Evolutionary conservation across 129 eudicot genomes (phyloP).

Genomic region (Chrysanthemum makinoi): DNA sequence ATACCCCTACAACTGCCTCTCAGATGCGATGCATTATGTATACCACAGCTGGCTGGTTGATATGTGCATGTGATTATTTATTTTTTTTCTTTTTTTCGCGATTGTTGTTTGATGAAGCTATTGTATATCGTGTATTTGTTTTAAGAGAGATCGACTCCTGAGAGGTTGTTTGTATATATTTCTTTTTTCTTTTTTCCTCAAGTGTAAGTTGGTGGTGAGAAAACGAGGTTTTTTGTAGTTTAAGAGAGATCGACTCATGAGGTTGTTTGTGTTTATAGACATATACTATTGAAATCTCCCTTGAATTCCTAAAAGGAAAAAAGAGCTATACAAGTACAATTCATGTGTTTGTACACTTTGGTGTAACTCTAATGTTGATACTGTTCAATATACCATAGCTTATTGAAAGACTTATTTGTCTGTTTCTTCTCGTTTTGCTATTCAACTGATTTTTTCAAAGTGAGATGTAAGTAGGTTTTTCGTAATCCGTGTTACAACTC

Average conservation of each 20-base stretch:
- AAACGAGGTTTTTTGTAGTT: slow-evolving; percentile 38
- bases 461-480: no score
- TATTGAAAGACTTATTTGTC: no score
- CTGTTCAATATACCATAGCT: no score
- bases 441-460: no score
- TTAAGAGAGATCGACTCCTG: no score
- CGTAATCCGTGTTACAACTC: no score
- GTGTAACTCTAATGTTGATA: no score
- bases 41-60: slow-evolving; percentile 91
- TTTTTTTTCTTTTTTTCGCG: not conserved
- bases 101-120: slow-evolving; percentile 12
- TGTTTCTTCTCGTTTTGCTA: no score
- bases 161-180: no score
- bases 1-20: slow-evolving; percentile 40
- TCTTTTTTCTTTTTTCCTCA: no score
- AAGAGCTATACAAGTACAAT: slow-evolving; percentile 21
- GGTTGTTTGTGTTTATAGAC: slow-evolving; percentile 19
- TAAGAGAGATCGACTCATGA: slow-evolving; percentile 26
- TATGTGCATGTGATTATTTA: slow-evolving; percentile 10
- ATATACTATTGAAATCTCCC: not conserved
- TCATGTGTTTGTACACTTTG: not conserved
- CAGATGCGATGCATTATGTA: slow-evolving; percentile 82
- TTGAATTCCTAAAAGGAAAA: slow-evolving; percentile 11
- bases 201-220: slow-evolving; percentile 26
- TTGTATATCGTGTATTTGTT: slow-evolving; percentile 39